Percentiles rank a stretch among this genome's conserved stretches.
Evolutionary conservation across 176 grass and related monocot species (phyloP).

Genomic region (Oryza longistaminata): DNA sequence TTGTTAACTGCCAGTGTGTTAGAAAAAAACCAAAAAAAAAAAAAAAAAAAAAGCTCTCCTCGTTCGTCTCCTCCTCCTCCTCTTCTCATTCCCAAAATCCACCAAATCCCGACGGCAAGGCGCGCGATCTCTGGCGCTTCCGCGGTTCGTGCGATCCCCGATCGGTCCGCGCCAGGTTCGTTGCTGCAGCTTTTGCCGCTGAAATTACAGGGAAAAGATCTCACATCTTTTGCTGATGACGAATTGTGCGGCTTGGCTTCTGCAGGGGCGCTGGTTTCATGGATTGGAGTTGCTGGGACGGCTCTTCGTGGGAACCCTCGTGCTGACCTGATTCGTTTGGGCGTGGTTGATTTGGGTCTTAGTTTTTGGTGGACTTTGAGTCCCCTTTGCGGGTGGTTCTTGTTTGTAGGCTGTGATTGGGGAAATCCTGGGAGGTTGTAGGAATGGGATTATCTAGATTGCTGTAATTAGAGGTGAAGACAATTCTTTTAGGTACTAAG

Average conservation of each 20-base stretch:
- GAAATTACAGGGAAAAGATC: neutral
- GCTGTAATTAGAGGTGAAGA: neutral
- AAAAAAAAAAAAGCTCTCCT: neutral
- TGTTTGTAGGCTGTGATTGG: neutral
- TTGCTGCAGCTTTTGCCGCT: neutral
- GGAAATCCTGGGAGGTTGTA: constrained; percentile 9
- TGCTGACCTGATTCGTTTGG: neutral
- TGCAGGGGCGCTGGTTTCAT: constrained; percentile 30
- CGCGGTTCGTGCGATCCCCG: neutral
- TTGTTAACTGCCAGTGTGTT: neutral
- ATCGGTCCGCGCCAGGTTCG: neutral
- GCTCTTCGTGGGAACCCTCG: neutral
- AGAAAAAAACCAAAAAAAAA: no score
- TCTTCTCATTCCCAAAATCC: constrained; percentile 16
- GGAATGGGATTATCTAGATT: constrained; percentile 12
- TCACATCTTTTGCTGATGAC: neutral
- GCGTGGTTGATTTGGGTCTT: constrained; percentile 11
- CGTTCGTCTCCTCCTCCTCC: neutral
- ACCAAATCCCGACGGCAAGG: neutral
- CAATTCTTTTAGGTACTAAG: neutral
- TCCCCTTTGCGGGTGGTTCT: neutral
- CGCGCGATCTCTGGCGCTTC: neutral
- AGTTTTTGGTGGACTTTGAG: neutral
- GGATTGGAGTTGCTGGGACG: constrained; percentile 42
- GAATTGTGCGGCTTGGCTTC: neutral